A percentile compares a stretch with the other conserved stretches of the same genome.
These are phyloP conservation scores for Lactarius deliciosus DNA, from an alignment of 768 basidiomycete species.

Conservation along the genomic window DNA sequence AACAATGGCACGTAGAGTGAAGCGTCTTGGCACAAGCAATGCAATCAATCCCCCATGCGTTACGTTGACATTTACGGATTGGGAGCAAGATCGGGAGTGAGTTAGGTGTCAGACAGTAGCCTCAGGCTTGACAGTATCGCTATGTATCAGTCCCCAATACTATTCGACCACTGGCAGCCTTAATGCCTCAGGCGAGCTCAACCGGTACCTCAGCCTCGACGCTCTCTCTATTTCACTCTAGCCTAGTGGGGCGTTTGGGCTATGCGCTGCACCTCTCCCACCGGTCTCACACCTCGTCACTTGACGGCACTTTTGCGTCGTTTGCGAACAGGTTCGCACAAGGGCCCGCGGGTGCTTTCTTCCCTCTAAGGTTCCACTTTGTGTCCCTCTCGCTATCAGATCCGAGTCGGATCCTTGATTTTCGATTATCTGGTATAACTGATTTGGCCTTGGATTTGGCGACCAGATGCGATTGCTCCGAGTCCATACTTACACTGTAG, in stretches of 20 bases:
- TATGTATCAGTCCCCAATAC: no score
- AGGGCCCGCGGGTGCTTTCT: no score
- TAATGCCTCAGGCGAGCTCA: neutral
- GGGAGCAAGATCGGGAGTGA: no score
- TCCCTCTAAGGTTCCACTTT: neutral
- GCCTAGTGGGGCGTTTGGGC: neutral
- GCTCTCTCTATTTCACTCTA: neutral
- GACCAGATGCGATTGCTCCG: constrained; percentile 19
- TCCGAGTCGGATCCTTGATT: neutral
- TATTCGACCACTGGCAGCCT: neutral
- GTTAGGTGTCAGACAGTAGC: no score
- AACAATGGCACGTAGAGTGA: no score
- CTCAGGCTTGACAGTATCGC: no score
- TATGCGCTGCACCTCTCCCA: neutral
- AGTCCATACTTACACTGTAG: constrained; percentile 2
- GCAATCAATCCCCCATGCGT: no score
- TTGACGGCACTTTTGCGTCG: neutral
- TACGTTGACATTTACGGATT: no score
- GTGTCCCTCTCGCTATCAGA: constrained; percentile 1
- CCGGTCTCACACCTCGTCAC: neutral
- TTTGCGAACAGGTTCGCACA: neutral
- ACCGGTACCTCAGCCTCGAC: neutral
- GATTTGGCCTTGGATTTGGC: constrained; percentile 8
- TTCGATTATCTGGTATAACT: constrained; percentile 17
- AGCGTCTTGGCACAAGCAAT: no score